These are phyloP conservation scores for Conoideocrella luteorostrata DNA, from an alignment of 2,329 filamentous ascomycete genomes.

Conservation along the genomic window DNA sequence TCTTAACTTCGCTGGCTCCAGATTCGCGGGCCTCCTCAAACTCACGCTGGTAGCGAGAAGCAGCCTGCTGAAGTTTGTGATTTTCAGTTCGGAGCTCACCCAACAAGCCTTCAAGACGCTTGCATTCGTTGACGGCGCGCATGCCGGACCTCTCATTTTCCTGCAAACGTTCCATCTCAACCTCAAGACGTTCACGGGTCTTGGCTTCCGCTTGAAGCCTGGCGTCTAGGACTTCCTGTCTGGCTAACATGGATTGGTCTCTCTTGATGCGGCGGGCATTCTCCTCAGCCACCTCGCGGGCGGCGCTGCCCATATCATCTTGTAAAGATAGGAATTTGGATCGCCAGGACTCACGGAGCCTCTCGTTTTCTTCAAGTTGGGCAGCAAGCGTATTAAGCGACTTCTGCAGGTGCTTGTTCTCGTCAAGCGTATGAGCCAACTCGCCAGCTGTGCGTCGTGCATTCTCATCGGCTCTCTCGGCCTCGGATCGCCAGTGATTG, in stretches of 20 bases:
- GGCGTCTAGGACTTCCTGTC: conserved; percentile 73
- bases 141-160: conserved; percentile 58
- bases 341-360: conserved; percentile 77
- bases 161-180: conserved; percentile 60
- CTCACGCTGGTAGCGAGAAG: conserved; percentile 69
- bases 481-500: conserved; percentile 55
- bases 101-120: conserved; percentile 50
- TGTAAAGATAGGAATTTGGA: conserved; percentile 80
- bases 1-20: conserved; percentile 72
- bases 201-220: conserved; percentile 69
- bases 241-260: conserved; percentile 70
- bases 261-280: conserved; percentile 72
- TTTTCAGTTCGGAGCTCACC: conserved; percentile 59
- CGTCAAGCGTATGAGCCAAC: conserved; percentile 40
- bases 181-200: conserved; percentile 60
- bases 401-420: conserved; percentile 68
- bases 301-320: conserved; percentile 75
- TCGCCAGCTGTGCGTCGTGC: conserved; percentile 44
- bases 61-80: conserved; percentile 63
- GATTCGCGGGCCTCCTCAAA: conserved; percentile 78
- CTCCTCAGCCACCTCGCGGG: conserved; percentile 74
- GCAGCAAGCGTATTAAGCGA: conserved; percentile 66
- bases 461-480: conserved; percentile 51
- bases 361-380: conserved; percentile 80
- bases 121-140: conserved; percentile 56